phyloP scores from a whole-genome alignment of 306 rosid genomes.

The Quercus aquifolioides region DNA sequence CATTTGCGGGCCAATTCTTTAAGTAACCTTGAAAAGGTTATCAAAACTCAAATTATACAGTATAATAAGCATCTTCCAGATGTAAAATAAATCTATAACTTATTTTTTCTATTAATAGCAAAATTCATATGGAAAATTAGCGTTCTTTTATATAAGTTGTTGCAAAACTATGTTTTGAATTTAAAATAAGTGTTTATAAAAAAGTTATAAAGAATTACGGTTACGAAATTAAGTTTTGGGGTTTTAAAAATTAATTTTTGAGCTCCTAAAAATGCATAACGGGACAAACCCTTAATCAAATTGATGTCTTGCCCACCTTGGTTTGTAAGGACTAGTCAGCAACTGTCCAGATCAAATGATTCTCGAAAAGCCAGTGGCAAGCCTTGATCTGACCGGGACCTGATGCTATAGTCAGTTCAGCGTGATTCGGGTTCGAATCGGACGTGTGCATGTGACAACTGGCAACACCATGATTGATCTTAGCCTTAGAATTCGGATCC shows the following conservation, averaged over 20 bases:
- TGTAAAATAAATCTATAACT: constrained; percentile 22
- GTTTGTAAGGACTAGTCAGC: constrained; percentile 39
- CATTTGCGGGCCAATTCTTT: constrained; percentile 23
- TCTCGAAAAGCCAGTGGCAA: constrained; percentile 56
- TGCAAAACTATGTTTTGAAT: fast-evolving
- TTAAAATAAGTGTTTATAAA: too few species aligned
- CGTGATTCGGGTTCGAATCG: constrained; percentile 73
- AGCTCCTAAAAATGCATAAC: too few species aligned
- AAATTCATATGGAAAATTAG: too few species aligned
- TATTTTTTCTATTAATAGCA: neutral
- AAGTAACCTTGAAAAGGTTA: constrained; percentile 21
- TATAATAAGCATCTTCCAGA: neutral
- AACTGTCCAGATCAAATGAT: constrained; percentile 75
- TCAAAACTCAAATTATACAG: constrained; percentile 12
- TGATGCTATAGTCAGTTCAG: constrained; percentile 68
- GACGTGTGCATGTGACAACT: constrained; percentile 87
- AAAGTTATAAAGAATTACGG: fast-evolving
- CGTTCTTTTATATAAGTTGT: fast-evolving
- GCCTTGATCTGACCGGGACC: constrained; percentile 53
- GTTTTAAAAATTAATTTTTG: too few species aligned
- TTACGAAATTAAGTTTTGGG: too few species aligned
- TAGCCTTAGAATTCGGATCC: constrained; percentile 54
- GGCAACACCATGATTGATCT: constrained; percentile 78
- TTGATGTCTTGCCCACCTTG: too few species aligned
- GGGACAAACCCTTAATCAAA: too few species aligned